Evolutionary conservation across 495 filamentous ascomycete genomes (phyloP).

Genomic region (Elasticomyces elasticus): DNA sequence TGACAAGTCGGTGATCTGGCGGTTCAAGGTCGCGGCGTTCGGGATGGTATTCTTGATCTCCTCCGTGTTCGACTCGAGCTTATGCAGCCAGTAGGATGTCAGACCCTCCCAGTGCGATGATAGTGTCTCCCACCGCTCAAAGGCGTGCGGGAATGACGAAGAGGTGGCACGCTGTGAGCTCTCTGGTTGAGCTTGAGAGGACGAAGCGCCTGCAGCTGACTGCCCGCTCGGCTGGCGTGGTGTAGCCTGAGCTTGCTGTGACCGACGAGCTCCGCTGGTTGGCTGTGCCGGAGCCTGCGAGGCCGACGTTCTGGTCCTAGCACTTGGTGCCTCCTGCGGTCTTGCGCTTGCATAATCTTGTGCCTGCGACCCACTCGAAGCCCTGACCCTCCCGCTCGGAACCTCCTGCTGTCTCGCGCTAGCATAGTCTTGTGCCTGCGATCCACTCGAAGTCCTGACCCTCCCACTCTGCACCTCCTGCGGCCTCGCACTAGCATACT

Average conservation of each 20-base stretch:
- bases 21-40: constrained; percentile 73
- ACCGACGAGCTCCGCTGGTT: constrained; percentile 11
- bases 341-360: constrained; percentile 16
- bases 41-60: constrained; percentile 67
- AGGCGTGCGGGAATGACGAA: constrained; percentile 82
- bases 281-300: constrained; percentile 22
- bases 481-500: constrained; percentile 15
- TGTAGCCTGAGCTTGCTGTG: constrained; percentile 17
- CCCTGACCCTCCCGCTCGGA: too few species aligned
- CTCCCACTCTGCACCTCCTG: constrained; percentile 13
- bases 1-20: constrained; percentile 90
- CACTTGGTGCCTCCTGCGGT: constrained; percentile 11
- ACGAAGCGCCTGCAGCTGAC: background rate
- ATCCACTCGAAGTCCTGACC: constrained; percentile 8
- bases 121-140: constrained; percentile 91
- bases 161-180: constrained; percentile 24
- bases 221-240: constrained; percentile 16
- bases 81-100: constrained; percentile 92
- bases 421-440: too few species aligned
- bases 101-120: constrained; percentile 98
- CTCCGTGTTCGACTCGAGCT: constrained; percentile 77
- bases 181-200: constrained; percentile 2
- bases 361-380: too few species aligned
- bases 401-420: too few species aligned
- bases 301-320: constrained; percentile 9